Conservation (phyloP, 2,329 filamentous ascomycete genomes). For the Botrytis galanthina region DNA sequence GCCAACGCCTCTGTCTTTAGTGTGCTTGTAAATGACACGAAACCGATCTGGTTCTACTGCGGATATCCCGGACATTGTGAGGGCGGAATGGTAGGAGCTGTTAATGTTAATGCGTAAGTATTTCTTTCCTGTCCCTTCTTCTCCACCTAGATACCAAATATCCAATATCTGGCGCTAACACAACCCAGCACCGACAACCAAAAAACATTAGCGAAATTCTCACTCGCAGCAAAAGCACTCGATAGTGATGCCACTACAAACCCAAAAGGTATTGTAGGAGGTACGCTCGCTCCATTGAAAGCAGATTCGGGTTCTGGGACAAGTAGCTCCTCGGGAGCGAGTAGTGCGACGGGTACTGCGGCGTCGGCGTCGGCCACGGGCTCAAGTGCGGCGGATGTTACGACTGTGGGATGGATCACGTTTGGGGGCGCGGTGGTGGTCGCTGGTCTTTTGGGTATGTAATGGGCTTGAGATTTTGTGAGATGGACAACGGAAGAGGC, state of each 20-base stretch:
- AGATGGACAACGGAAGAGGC: background rate
- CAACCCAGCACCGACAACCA: background rate
- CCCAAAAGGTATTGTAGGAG: background rate
- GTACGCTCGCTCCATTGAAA: background rate
- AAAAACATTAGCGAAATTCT: background rate
- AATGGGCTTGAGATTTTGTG: background rate
- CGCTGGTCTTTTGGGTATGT: constrained; percentile 3
- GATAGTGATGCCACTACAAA: background rate
- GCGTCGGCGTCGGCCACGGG: background rate
- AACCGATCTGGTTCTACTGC: constrained; percentile 47
- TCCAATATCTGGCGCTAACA: background rate
- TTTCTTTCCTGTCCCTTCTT: constrained; percentile 24
- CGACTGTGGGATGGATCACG: background rate
- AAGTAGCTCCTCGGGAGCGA: background rate
- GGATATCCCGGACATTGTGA: constrained; percentile 42
- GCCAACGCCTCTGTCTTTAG: constrained; percentile 41
- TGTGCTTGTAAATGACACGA: constrained; percentile 42
- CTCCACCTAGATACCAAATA: background rate
- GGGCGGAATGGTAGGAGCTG: constrained; percentile 45
- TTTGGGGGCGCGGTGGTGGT: constrained; percentile 2
- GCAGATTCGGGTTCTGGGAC: background rate
- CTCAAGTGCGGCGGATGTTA: background rate
- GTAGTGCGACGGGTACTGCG: background rate
- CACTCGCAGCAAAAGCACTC: background rate
- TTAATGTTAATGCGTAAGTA: constrained; percentile 40